Evolutionary conservation across 164 flowering plant species (phyloP).

Genomic region (Pachysandra terminalis): DNA sequence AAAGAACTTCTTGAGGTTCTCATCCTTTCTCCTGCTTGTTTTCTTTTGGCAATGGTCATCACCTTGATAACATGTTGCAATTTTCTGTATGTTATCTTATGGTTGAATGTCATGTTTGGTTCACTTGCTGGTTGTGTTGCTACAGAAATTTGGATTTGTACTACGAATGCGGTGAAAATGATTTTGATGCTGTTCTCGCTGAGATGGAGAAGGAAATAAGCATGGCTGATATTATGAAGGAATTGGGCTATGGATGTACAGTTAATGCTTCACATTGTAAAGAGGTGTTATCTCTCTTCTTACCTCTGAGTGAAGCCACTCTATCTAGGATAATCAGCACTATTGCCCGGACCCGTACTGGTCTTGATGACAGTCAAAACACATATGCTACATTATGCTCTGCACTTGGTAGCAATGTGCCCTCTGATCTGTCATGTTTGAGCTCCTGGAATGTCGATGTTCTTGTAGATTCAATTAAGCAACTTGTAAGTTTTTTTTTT

Average conservation of each 20-base stretch:
- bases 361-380: slow-evolving; percentile 68
- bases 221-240: slow-evolving; percentile 77
- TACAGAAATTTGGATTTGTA: slow-evolving; percentile 62
- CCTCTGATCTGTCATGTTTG: slow-evolving; percentile 43
- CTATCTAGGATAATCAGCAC: slow-evolving; percentile 67
- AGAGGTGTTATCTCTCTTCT: slow-evolving; percentile 68
- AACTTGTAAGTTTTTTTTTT: slow-evolving; percentile 62
- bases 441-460: slow-evolving; percentile 80
- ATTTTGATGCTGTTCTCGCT: slow-evolving; percentile 71
- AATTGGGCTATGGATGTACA: slow-evolving; percentile 93
- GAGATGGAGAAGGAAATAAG: slow-evolving; percentile 86
- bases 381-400: slow-evolving; percentile 50
- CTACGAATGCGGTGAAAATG: slow-evolving; percentile 45
- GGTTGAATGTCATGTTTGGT: not conserved
- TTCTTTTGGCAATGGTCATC: not conserved
- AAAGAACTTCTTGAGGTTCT: slow-evolving; percentile 50
- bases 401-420: slow-evolving; percentile 53
- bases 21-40: not conserved
- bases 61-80: not conserved
- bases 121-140: slow-evolving; percentile 9
- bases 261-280: slow-evolving; percentile 63
- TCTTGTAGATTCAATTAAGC: slow-evolving; percentile 74
- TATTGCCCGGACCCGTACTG: slow-evolving; percentile 53
- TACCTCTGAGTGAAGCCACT: slow-evolving; percentile 67
- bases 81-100: not conserved